These are phyloP conservation scores for Entomortierella chlamydospora DNA, from an alignment of 192 early-diverging fungal species.

Conservation along the genomic window DNA sequence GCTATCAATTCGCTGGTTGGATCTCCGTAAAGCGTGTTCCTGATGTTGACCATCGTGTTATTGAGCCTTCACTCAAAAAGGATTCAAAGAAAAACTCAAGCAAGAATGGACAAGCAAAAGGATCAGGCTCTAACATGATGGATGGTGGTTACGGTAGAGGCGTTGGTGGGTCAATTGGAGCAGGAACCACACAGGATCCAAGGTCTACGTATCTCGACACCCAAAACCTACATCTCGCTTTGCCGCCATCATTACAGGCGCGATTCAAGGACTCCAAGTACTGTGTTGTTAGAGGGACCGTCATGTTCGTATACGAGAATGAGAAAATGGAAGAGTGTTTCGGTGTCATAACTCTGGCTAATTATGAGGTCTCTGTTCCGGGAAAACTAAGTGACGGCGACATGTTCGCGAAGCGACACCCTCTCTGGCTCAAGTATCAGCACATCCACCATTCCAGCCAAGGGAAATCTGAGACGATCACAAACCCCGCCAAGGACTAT, in stretches of 20 bases:
- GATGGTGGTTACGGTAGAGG: conserved; percentile 30
- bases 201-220: conserved; percentile 47
- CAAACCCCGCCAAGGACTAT: conserved; percentile 23
- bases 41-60: conserved; percentile 49
- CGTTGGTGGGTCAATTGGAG: conserved; percentile 26
- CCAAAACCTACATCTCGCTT: conserved; percentile 31
- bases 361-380: conserved; percentile 73
- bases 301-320: conserved; percentile 86
- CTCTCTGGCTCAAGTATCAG: conserved; percentile 61
- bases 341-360: conserved; percentile 78
- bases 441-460: conserved; percentile 29
- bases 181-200: conserved; percentile 26
- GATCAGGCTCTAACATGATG: background rate
- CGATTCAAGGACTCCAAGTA: conserved; percentile 69
- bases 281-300: conserved; percentile 80
- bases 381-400: conserved; percentile 69
- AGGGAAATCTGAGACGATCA: conserved; percentile 20
- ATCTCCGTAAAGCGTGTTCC: conserved; percentile 49
- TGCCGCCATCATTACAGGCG: conserved; percentile 39
- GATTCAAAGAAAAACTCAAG: conserved; percentile 15
- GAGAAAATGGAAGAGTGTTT: conserved; percentile 82
- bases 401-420: conserved; percentile 68
- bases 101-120: conserved; percentile 12
- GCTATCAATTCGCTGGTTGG: conserved; percentile 52
- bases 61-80: conserved; percentile 46